These are phyloP conservation scores for Penicillium pulvis DNA, from an alignment of 495 filamentous ascomycete genomes.

Conservation along the genomic window DNA sequence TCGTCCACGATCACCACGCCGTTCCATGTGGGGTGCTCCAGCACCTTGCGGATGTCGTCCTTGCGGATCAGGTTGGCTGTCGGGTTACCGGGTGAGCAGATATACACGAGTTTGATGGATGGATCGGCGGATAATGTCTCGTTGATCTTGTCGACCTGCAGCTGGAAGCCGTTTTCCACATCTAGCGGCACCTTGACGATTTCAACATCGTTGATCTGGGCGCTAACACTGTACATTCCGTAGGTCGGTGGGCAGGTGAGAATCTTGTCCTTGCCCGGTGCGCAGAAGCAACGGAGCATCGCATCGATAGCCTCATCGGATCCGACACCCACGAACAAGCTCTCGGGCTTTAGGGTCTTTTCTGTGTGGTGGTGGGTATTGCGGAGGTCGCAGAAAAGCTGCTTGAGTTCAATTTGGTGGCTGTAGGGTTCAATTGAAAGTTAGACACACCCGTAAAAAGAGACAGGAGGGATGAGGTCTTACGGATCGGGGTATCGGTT, in stretches of 20 bases:
- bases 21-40: slow-evolving; percentile 93
- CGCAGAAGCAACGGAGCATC: slow-evolving; percentile 87
- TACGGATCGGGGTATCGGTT: slow-evolving; percentile 96
- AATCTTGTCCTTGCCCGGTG: slow-evolving; percentile 83
- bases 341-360: slow-evolving; percentile 72
- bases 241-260: slow-evolving; percentile 95
- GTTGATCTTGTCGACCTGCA: slow-evolving; percentile 71
- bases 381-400: slow-evolving; percentile 81
- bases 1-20: slow-evolving; percentile 92
- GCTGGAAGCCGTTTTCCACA: slow-evolving; percentile 58
- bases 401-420: slow-evolving; percentile 85
- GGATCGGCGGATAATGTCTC: slow-evolving; percentile 60
- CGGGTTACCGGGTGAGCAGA: slow-evolving; percentile 94
- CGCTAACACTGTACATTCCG: slow-evolving; percentile 96
- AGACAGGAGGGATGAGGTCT: slow-evolving; percentile 16
- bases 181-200: slow-evolving; percentile 84
- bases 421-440: slow-evolving; percentile 32
- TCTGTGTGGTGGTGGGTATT: slow-evolving; percentile 81
- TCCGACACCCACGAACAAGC: slow-evolving; percentile 93
- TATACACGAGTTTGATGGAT: slow-evolving; percentile 82
- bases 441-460: not conserved
- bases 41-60: slow-evolving; percentile 68
- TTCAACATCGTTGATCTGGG: slow-evolving; percentile 86
- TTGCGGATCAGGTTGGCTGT: slow-evolving; percentile 79
- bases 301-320: slow-evolving; percentile 97